These are phyloP conservation scores for Yamadazyma kitorensis DNA, from an alignment of 805 yeast species.

Conservation along the genomic window DNA sequence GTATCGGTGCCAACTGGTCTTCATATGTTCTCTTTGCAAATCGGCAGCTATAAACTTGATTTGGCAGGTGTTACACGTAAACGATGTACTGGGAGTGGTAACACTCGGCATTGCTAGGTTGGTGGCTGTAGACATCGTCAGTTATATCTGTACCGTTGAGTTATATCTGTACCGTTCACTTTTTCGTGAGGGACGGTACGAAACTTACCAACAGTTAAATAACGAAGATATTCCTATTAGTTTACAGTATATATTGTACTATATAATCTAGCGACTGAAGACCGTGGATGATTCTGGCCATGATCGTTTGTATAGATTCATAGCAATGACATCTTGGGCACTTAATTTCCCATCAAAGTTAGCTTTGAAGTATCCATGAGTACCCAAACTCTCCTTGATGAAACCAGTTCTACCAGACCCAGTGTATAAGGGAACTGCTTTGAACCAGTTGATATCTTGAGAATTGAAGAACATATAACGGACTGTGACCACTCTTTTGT, in stretches of 20 bases:
- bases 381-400: conserved; percentile 93
- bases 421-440: conserved; percentile 88
- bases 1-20: conserved; percentile 97
- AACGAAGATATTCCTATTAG: too few relatives aligned
- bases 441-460: conserved; percentile 85
- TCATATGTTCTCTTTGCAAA: conserved; percentile 69
- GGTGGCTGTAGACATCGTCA: too few relatives aligned
- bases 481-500: conserved; percentile 85
- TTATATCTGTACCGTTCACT: too few relatives aligned
- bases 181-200: too few relatives aligned
- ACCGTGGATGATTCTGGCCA: conserved; percentile 78
- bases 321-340: conserved; percentile 89
- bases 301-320: conserved; percentile 89
- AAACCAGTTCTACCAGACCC: conserved; percentile 91
- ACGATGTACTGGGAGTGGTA: conserved; percentile 21
- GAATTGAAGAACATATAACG: conserved; percentile 96
- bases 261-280: too few relatives aligned
- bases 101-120: too few relatives aligned
- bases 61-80: conserved; percentile 41
- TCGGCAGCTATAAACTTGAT: conserved; percentile 37
- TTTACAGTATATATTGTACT: too few relatives aligned
- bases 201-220: too few relatives aligned
- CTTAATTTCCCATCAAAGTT: conserved; percentile 86
- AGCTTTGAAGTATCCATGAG: conserved; percentile 97
- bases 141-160: too few relatives aligned